Base-by-base conservation (phyloP, 2,329 filamentous ascomycete species). In the Fusarium sp. region DNA sequence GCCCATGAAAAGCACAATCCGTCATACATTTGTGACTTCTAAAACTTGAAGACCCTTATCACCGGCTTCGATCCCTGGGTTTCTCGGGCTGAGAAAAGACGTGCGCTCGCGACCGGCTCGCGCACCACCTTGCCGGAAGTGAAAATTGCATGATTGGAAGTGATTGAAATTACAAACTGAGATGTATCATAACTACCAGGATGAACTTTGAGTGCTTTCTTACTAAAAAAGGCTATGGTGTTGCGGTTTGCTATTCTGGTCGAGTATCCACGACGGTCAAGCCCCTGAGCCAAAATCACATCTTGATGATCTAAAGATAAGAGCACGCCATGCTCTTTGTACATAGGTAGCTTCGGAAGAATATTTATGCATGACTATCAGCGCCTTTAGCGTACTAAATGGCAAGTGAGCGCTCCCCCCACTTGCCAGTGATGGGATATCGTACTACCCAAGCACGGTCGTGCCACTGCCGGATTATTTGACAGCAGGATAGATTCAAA, bases 391-490 rank as follows among this genome's bases (percentile, higher is more conserved):
- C 18, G 37, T 35, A 25, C 14, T 27, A 14, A 15, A 15, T 46
- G 35, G 8, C 20, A 14, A 15, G 15, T 15, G 15, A 40, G 31
- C 3, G 29, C 18, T n/a, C n/a, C 35, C 29, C 23, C 59, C 58
- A 63, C 23, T 23, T 20, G 45, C 18, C 43, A 50, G 60, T 63
- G 58, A 42, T 58, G 58, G 23, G 29, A 46, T 36, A 50, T 37
- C n/a, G 31, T 21, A 50, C 13, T n/a, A 20, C 21, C 5, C 58
- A 29, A 7, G 40, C n/a, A 37, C 33, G 23, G 6, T 20, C 35
- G 45, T 36, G 35, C 36, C 60, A 50, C 58, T 49, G 58, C 8
- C 39, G 7, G 6, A 31, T 58, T 40, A 18, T n/a, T 29, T 20
- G 10, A 25, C 43, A 43, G 40, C 14, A 31, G 10, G 42, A 33